These are phyloP conservation scores for Lolium rigidum DNA, from an alignment of 176 grass and related monocot genomes.

Conservation along the genomic window DNA sequence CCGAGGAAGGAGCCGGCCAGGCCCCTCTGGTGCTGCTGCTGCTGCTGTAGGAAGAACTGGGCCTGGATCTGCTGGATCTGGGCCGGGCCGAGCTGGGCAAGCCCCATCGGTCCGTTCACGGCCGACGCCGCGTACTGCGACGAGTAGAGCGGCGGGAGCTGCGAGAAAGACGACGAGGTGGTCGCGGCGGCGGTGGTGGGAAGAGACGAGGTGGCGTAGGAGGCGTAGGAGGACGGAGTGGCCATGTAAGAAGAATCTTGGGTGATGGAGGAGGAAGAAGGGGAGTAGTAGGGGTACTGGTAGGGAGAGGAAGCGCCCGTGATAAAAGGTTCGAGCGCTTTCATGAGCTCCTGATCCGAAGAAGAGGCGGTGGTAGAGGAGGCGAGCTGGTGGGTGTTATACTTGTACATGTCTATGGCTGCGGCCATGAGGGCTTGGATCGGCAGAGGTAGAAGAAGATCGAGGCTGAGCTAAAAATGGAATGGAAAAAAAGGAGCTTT, in stretches of 20 bases:
- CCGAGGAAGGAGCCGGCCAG: slow-evolving; percentile 56
- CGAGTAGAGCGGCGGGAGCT: slow-evolving; percentile 56
- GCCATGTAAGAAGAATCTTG: slow-evolving; percentile 43
- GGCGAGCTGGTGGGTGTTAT: slow-evolving; percentile 51
- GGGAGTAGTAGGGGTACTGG: slow-evolving; percentile 11
- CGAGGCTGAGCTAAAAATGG: slow-evolving; percentile 19
- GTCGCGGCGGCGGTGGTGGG: slow-evolving; percentile 34
- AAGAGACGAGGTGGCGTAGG: too few species aligned
- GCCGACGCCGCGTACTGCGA: slow-evolving; percentile 48
- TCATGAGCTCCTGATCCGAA: slow-evolving; percentile 86
- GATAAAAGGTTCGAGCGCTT: slow-evolving; percentile 96
- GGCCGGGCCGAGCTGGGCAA: slow-evolving; percentile 67
- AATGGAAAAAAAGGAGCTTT: slow-evolving; percentile 35
- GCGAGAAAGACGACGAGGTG: slow-evolving; percentile 51
- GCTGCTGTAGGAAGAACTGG: slow-evolving; percentile 84
- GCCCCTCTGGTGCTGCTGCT: slow-evolving; percentile 82
- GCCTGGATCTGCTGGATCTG: slow-evolving; percentile 96
- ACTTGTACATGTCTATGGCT: slow-evolving; percentile 95
- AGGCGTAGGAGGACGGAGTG: slow-evolving; percentile 43
- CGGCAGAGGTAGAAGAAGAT: slow-evolving; percentile 31
- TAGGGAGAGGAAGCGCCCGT: slow-evolving; percentile 60
- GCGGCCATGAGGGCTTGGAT: slow-evolving; percentile 73
- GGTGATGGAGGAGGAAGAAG: slow-evolving; percentile 39
- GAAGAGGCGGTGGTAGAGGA: slow-evolving; percentile 40
- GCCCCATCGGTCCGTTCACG: slow-evolving; percentile 45